Percentiles rank a stretch among this genome's conserved stretches.
Evolutionary conservation across 1,284 basidiomycete genomes (phyloP).

Genomic region (Tausonia pullulans): DNA sequence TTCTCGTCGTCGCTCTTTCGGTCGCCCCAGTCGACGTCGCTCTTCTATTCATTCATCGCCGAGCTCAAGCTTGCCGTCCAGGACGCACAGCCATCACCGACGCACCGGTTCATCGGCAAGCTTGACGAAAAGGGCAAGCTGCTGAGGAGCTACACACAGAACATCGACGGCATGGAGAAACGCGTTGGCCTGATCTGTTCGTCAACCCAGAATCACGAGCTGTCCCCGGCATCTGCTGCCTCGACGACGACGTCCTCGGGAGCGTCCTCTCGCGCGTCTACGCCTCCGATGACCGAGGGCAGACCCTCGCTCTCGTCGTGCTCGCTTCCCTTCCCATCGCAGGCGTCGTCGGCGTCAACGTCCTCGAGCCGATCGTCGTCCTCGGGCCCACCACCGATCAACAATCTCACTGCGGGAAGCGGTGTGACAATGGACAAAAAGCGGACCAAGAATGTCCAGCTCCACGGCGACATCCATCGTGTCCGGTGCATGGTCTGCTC

Average conservation of each 20-base stretch:
- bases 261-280: background rate
- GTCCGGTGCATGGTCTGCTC: slow-evolving; percentile 75
- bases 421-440: slow-evolving; percentile 43
- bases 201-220: slow-evolving; percentile 27
- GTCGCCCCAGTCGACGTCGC: slow-evolving; percentile 62
- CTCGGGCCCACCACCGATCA: background rate
- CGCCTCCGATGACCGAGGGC: background rate
- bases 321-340: background rate
- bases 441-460: slow-evolving; percentile 69
- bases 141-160: slow-evolving; percentile 84
- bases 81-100: slow-evolving; percentile 64
- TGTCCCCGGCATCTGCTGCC: background rate
- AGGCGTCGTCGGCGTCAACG: background rate
- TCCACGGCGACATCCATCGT: slow-evolving; percentile 84
- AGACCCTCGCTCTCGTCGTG: background rate
- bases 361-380: background rate
- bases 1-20: slow-evolving; percentile 81
- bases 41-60: slow-evolving; percentile 91
- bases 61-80: slow-evolving; percentile 75
- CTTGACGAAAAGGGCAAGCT: slow-evolving; percentile 75
- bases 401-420: background rate
- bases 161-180: slow-evolving; percentile 86
- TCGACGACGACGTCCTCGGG: background rate
- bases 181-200: slow-evolving; percentile 59
- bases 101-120: slow-evolving; percentile 77